These are phyloP conservation scores for Exophiala spinifera DNA, from an alignment of 2,329 filamentous ascomycete genomes.

Conservation along the genomic window DNA sequence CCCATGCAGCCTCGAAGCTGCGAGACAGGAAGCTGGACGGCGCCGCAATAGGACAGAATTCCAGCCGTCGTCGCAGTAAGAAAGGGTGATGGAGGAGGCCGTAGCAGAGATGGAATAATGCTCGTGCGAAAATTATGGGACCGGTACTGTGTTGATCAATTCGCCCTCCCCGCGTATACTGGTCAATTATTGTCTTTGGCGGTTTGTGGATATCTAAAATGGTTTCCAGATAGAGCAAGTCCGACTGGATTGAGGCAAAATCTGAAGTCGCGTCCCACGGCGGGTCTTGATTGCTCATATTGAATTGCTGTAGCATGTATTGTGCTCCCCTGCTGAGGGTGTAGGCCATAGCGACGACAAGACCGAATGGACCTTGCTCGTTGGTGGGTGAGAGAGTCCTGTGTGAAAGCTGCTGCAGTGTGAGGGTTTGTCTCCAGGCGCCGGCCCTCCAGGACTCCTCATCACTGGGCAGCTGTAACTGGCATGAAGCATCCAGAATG, in stretches of 20 bases:
- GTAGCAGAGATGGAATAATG: slow-evolving; percentile 37
- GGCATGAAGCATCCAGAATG: slow-evolving; percentile 20
- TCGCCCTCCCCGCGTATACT: slow-evolving; percentile 28
- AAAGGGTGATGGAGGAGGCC: slow-evolving; percentile 39
- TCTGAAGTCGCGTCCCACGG: too few relatives aligned
- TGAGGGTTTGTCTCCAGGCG: slow-evolving; percentile 4
- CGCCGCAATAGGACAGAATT: slow-evolving; percentile 28
- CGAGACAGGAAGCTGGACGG: slow-evolving; percentile 23
- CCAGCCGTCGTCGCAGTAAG: slow-evolving; percentile 31
- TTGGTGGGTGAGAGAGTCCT: slow-evolving; percentile 2
- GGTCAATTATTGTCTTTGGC: slow-evolving; percentile 17
- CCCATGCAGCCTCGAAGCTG: not conserved
- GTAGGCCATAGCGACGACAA: slow-evolving; percentile 16
- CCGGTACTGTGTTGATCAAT: too few relatives aligned
- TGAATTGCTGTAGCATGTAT: slow-evolving; percentile 14
- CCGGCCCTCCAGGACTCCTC: slow-evolving; percentile 8
- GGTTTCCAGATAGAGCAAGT: slow-evolving; percentile 12
- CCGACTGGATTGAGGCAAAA: slow-evolving; percentile 10
- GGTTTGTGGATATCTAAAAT: not conserved
- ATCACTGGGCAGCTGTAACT: slow-evolving; percentile 20
- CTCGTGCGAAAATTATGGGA: slow-evolving; percentile 35
- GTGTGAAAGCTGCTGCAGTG: not conserved
- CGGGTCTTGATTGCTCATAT: not conserved
- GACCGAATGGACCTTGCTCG: slow-evolving; percentile 6
- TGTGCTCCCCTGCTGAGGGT: slow-evolving; percentile 11